A percentile compares a stretch with the other conserved stretches of the same genome.
These are phyloP conservation scores for Allomyces macrogynus DNA, from an alignment of 192 early-diverging fungal genomes.

Conservation along the genomic window DNA sequence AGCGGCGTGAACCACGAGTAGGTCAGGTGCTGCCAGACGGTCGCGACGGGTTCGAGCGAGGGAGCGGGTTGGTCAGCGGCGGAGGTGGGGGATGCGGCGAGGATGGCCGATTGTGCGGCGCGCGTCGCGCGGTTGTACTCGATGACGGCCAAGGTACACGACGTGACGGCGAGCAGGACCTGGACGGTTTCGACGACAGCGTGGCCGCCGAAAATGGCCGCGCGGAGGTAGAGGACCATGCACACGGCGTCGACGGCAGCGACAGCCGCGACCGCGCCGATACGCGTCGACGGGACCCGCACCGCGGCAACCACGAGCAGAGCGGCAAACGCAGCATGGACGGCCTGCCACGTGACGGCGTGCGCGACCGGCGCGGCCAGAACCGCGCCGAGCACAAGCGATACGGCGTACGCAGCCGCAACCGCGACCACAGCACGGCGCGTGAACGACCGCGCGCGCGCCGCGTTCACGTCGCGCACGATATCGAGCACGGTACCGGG, in stretches of 20 bases:
- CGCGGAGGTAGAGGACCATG: not conserved
- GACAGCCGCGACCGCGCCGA: not conserved
- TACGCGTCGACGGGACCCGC: not conserved
- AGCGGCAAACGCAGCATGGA: not conserved
- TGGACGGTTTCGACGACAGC: not conserved
- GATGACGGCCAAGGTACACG: not conserved
- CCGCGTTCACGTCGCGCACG: too few relatives aligned
- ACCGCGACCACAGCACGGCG: too few relatives aligned
- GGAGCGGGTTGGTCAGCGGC: not conserved
- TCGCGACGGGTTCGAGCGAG: not conserved
- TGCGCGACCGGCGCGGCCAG: too few relatives aligned
- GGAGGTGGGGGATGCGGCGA: not conserved
- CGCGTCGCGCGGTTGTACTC: not conserved
- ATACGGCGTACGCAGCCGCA: too few relatives aligned
- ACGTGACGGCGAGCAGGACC: not conserved
- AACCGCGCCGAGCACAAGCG: too few relatives aligned
- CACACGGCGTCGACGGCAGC: not conserved
- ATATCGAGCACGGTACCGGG: too few relatives aligned
- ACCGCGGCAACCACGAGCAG: not conserved
- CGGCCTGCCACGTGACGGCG: not conserved
- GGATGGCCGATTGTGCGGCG: not conserved
- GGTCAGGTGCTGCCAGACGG: not conserved
- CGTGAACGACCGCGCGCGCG: too few relatives aligned
- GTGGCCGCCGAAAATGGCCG: not conserved
- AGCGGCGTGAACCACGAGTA: not conserved